Evolutionary conservation across 2,329 filamentous ascomycete genomes (phyloP).

Genomic region (Ceratocystiopsis minuta): DNA sequence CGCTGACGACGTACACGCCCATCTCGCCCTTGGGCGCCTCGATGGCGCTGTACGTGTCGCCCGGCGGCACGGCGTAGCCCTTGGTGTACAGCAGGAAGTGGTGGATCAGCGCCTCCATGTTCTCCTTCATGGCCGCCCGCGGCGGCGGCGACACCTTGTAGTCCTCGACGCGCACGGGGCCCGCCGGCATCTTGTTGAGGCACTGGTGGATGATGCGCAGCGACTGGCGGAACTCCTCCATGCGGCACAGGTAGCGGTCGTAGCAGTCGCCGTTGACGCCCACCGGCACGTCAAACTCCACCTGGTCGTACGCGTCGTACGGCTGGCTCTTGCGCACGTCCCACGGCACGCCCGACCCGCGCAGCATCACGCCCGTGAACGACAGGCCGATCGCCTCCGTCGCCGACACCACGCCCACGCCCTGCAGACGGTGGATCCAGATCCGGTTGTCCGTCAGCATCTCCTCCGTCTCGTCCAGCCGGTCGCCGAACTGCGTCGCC

Average conservation of each 20-base stretch:
- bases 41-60: conserved; percentile 94
- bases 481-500: conserved; percentile 97
- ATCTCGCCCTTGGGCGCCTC: conserved; percentile 99
- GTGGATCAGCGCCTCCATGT: conserved; percentile 99
- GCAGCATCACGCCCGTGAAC: conserved; percentile 94
- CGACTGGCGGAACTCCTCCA: conserved; percentile 98
- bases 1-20: conserved; percentile 91
- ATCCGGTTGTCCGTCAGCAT: conserved; percentile 98
- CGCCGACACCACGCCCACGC: conserved; percentile 78
- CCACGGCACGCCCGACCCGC: conserved; percentile 89
- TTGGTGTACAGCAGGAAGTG: conserved; percentile 98
- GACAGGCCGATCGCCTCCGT: conserved; percentile 92
- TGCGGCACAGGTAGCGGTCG: conserved; percentile 94
- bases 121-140: conserved; percentile 98
- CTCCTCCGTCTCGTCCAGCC: conserved; percentile 96
- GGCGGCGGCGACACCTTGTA: conserved; percentile 96
- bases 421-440: conserved; percentile 87
- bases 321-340: conserved; percentile 93
- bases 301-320: conserved; percentile 93
- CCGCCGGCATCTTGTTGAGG: conserved; percentile 94
- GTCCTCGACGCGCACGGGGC: conserved; percentile 88
- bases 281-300: conserved; percentile 95
- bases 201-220: conserved; percentile 98
- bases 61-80: conserved; percentile 90
- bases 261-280: conserved; percentile 97